Evolutionary conservation across 1,139 yeast genomes (phyloP), one percentile per base, ranked within the genome.

Genomic region (Groenewaldozyma auringiensis): DNA sequence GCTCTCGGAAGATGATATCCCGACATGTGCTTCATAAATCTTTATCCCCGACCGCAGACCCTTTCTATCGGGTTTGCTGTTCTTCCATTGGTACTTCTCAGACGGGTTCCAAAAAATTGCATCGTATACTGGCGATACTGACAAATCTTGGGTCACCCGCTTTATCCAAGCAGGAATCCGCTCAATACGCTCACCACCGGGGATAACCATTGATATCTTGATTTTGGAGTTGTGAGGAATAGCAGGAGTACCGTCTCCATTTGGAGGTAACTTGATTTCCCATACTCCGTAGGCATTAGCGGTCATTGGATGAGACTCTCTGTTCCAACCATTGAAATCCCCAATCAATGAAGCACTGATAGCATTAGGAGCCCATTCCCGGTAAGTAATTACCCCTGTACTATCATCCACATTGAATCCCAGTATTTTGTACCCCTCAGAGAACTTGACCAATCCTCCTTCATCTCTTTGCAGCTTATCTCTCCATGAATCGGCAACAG

Each of bases 1-100:
- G 29, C 94, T 88, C 48, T 89, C 94, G 1, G 95, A 89, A 2
- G 95, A 79, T 0, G 96, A 88, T 51, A 92, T 92, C 34, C 98
- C 98, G 21, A 92, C 81, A 62, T 92, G 98, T 33, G 96, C 96
- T 67, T 92, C 98, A 65, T 92, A 92, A 46, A 92, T 84, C 62
- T 84, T 81, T 54, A 88, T 70, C 27, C 83, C 81, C 40, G 70
- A 74, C 8, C 6, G 38, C 11, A 25, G 29, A 6, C 29, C 29
- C 4, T 20, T 35, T 9, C 22, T 35, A 9, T 16, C 6, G 1
- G 74, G 73, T 0, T 95, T 95, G 29, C 64, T 49, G 63, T 87
- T 66, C 62, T 81, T 75, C 68, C 86, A 86, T 37, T 61, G 52
- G 64, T 89, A 88, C 2, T 59, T 54, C 13, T 66, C 56, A 0